Evolutionary conservation across 2,329 filamentous ascomycete genomes (phyloP).

Genomic region (Monosporascus sp.): DNA sequence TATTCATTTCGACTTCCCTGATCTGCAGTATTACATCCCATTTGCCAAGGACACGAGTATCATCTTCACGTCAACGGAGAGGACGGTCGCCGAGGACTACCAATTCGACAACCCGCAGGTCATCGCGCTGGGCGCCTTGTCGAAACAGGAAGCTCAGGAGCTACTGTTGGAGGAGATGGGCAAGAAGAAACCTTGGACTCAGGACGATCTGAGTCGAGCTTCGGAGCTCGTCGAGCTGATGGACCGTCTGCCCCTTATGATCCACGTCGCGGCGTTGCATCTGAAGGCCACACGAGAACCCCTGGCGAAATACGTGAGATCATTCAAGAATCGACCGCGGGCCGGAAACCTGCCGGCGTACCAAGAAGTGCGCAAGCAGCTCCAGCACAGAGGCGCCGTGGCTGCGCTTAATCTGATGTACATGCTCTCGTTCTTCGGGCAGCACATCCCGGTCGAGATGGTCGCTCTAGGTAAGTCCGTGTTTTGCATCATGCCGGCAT

Average conservation of each 20-base stretch:
- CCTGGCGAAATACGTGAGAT: conserved; percentile 55
- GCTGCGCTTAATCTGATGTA: conserved; percentile 62
- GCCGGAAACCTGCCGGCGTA: conserved; percentile 46
- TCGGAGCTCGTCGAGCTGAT: conserved; percentile 60
- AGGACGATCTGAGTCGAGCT: conserved; percentile 51
- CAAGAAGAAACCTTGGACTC: conserved; percentile 48
- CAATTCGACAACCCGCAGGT: conserved; percentile 55
- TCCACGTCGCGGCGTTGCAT: conserved; percentile 60
- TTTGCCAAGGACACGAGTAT: conserved; percentile 58
- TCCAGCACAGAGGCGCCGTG: conserved; percentile 39
- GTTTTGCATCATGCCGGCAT: too few relatives aligned
- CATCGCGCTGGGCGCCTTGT: conserved; percentile 51
- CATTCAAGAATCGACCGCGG: conserved; percentile 51
- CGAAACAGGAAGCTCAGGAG: conserved; percentile 52
- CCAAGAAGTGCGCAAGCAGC: conserved; percentile 42
- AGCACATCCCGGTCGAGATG: conserved; percentile 63
- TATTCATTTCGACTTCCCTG: conserved; percentile 54
- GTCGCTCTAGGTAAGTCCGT: conserved; percentile 46
- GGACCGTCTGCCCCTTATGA: conserved; percentile 61
- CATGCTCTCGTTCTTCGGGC: conserved; percentile 60
- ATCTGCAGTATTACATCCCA: conserved; percentile 58
- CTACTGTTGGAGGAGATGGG: conserved; percentile 60
- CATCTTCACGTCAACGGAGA: conserved; percentile 64
- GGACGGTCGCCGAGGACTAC: conserved; percentile 48
- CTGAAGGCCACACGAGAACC: conserved; percentile 58